Evolutionary conservation across 208 protist genomes (phyloP).

Genomic region (Wallacemonas collosoma): DNA sequence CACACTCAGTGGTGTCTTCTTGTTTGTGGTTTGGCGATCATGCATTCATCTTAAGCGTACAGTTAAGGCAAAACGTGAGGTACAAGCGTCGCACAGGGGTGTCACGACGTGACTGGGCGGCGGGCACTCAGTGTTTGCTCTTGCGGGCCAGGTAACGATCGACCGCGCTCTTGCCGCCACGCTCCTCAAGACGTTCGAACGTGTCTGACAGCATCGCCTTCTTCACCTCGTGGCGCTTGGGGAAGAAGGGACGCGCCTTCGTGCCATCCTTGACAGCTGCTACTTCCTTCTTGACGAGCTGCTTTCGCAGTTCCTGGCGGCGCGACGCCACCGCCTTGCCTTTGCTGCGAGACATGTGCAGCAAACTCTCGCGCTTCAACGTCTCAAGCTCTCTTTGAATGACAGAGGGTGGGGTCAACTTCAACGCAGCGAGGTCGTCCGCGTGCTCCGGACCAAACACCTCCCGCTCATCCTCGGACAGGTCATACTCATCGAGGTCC

Average conservation of each 20-base stretch:
- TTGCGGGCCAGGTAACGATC: conserved; percentile 78
- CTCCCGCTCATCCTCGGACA: conserved; percentile 78
- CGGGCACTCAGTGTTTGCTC: conserved; percentile 21
- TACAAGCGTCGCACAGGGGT: neutral
- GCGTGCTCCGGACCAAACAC: conserved; percentile 73
- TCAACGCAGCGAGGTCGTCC: conserved; percentile 57
- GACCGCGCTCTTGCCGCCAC: conserved; percentile 80
- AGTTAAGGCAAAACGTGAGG: too few species aligned
- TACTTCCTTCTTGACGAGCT: conserved; percentile 76
- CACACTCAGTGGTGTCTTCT: too few species aligned
- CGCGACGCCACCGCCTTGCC: conserved; percentile 43
- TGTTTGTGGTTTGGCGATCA: too few species aligned
- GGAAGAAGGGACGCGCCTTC: conserved; percentile 78
- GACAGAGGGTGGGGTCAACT: conserved; percentile 49
- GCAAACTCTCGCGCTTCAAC: conserved; percentile 72
- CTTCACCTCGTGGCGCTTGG: conserved; percentile 80
- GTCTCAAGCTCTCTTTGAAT: conserved; percentile 59
- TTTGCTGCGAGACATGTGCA: conserved; percentile 53
- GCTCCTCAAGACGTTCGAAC: conserved; percentile 67
- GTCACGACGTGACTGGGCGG: neutral
- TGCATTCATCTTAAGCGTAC: too few species aligned
- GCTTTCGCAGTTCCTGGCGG: conserved; percentile 42
- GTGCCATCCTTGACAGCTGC: conserved; percentile 62
- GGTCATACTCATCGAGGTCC: conserved; percentile 79
- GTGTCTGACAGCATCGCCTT: conserved; percentile 67